Evolutionary conservation across 208 protist genomes (phyloP), one percentile per base, ranked within the genome.

Genomic region (Herpetomonas tarakana): DNA sequence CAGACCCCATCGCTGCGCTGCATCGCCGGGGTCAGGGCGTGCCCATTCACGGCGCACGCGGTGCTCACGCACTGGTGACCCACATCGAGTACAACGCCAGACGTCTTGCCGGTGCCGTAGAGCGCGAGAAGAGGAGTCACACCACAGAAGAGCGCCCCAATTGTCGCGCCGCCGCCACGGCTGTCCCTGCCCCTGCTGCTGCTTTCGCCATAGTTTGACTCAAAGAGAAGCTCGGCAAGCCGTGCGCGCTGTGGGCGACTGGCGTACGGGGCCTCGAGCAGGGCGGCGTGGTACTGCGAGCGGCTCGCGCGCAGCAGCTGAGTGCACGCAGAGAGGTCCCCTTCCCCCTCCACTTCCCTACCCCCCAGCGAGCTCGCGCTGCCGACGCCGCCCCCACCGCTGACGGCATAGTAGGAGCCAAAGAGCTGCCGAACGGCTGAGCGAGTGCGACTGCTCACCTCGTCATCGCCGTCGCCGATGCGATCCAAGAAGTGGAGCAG

Each of bases 171-270:
- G 31, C 28, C 35, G 46, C 62, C 30, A 21, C 69, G 16, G 18
- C 2, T 25, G 6, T 62, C 62, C 47, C 41, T 59, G 21, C 58
- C 68, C 27, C 22, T 38, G 54, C n/a, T 96, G 14, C 85, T 98
- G 1, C 74, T 39, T 2, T 91, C 68, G 65, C 96, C 80, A 61
- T 86, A 80, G 24, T 87, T 94, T 68, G 31, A 52, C 28, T 92
- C 84, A 45, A 94, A 76, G 14, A 86, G 58, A 1, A 71, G 45
- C 44, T 92, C 71, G 2, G 78, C 81, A 29, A 83, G 50, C 21
- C 68, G 68, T 14, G 74, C 61, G 0, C 86, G 72, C 63, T 95
- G 84, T n/a, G 39, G 57, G 18, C 74, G 73, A 9, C 78, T 82
- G 11, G 78, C 76, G 26, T 90, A 75, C 9, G 85, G 80, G 24